phyloP scores from a whole-genome alignment of 768 basidiomycete genomes.

The Amanita brunnescens region DNA sequence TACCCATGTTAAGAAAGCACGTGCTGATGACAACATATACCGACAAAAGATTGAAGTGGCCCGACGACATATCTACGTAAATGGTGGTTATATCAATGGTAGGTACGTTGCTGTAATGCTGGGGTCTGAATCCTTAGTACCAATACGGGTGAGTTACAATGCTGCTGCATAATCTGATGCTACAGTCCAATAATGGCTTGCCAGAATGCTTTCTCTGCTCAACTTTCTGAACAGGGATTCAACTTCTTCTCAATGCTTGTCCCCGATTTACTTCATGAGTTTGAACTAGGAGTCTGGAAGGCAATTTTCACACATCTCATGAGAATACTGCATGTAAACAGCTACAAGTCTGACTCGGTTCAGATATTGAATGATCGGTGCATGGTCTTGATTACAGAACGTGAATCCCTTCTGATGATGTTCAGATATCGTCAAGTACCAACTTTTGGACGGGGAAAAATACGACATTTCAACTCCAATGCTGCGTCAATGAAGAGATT shows the following conservation, averaged over 20 bases:
- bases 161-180: no score
- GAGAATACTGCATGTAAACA: conserved; percentile 18
- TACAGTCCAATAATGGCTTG: no score
- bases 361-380: conserved; percentile 17
- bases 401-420: not conserved
- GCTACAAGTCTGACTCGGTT: conserved; percentile 11
- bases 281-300: conserved; percentile 20
- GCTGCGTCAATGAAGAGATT: conserved; percentile 23
- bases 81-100: conserved; percentile 14
- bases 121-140: conserved; percentile 13
- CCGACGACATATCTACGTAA: conserved; percentile 16
- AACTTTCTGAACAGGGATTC: conserved; percentile 12
- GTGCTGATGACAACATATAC: conserved; percentile 7
- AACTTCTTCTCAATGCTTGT: conserved; percentile 25
- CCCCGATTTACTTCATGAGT: conserved; percentile 2
- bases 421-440: conserved; percentile 19
- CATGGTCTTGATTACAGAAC: no score
- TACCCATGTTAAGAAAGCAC: conserved; percentile 1
- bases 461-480: conserved; percentile 26
- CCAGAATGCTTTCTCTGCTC: conserved; percentile 19
- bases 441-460: conserved; percentile 23
- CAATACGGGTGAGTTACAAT: conserved; percentile 16
- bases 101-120: no score
- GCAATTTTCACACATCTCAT: conserved; percentile 26
- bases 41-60: conserved; percentile 11